Conservation (phyloP, 306 rosid species). For the Vigna reflexopilosa region DNA sequence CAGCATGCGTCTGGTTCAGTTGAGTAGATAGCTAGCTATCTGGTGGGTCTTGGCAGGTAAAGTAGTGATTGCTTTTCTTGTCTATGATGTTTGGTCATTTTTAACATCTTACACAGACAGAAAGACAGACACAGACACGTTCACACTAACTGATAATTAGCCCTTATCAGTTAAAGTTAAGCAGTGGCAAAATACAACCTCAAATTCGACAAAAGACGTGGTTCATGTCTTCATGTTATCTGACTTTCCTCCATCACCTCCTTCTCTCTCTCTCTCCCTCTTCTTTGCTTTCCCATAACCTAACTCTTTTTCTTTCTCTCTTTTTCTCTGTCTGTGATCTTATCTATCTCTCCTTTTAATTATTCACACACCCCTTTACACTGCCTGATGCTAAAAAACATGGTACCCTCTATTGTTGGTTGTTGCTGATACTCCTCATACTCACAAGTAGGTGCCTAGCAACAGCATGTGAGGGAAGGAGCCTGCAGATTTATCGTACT, state of each 20-base stretch:
- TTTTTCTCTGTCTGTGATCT: slow-evolving; percentile 45
- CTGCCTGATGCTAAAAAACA: slow-evolving; percentile 48
- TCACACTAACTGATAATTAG: slow-evolving; percentile 5
- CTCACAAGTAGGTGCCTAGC: slow-evolving; percentile 25
- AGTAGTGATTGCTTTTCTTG: slow-evolving; percentile 38
- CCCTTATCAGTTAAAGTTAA: slow-evolving; percentile 15
- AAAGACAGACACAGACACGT: slow-evolving; percentile 7
- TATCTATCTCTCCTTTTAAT: slow-evolving; percentile 57
- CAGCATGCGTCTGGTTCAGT: slow-evolving; percentile 37
- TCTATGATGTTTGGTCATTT: slow-evolving; percentile 31
- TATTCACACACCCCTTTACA: slow-evolving; percentile 48
- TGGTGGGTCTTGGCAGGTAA: slow-evolving; percentile 39
- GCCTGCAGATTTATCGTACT: slow-evolving; percentile 42
- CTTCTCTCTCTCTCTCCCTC: slow-evolving; percentile 12
- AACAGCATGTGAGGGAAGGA: slow-evolving; percentile 32
- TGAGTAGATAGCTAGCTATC: neutral
- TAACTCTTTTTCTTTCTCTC: slow-evolving; percentile 19
- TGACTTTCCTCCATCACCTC: slow-evolving; percentile 51
- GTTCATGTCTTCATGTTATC: slow-evolving; percentile 44
- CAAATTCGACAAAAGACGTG: slow-evolving; percentile 48
- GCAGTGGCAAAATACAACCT: slow-evolving; percentile 37
- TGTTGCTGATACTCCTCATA: slow-evolving; percentile 40
- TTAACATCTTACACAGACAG: neutral
- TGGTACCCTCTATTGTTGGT: slow-evolving; percentile 28
- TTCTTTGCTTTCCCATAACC: neutral